Evolutionary conservation across 352 stramenopile genomes (phyloP), one percentile per base, ranked within the genome.

Genomic region (Peronospora belbahrii): DNA sequence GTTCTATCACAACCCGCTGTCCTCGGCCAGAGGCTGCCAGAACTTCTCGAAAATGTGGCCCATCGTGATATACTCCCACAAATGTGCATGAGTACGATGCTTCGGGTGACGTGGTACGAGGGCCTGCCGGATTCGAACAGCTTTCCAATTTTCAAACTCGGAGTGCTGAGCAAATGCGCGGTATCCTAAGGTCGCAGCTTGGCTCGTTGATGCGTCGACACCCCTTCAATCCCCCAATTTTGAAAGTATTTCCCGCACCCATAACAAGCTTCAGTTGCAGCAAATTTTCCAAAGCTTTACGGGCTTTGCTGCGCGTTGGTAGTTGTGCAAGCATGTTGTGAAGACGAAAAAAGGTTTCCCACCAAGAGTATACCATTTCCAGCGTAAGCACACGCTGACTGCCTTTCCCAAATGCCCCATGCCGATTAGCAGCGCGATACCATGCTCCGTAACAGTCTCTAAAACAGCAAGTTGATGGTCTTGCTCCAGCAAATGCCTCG

Each of bases 351-450:
- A 93, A 93, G n/a, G 68, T 64, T 36, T 85, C 64, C 78, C 81
- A 93, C 20, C 75, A 67, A 37, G 65, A 53, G 42, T 88, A 93
- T 13, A 93, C 73, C 81, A 90, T 93, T 49, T 90, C 81, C 23
- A 93, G 65, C 37, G 81, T 90, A 42, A 82, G 87, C 17, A 82
- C 70, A 4, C 56, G 54, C 43, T 84, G 69, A 14, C 65, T 68
- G 6, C 78, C 65, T 42, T 75, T 75, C 42, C 79, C 2, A 90
- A 47, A 31, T 86, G 74, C 31, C 73, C 76, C 81, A 90, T 93
- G 7, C 74, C 79, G 13, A 90, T 74, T 10, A 90, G 43, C 18
- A 93, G 53, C 7, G 72, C 76, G 15, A 93, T 77, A 8, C 74
- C 74, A 38, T 80, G 57, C 48, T 87, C 61, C 20, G 70, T 72